Evolutionary conservation across 192 early-diverging fungal species (phyloP), one percentile per base, ranked within the genome.

Genomic region (Coemansia sp.): DNA sequence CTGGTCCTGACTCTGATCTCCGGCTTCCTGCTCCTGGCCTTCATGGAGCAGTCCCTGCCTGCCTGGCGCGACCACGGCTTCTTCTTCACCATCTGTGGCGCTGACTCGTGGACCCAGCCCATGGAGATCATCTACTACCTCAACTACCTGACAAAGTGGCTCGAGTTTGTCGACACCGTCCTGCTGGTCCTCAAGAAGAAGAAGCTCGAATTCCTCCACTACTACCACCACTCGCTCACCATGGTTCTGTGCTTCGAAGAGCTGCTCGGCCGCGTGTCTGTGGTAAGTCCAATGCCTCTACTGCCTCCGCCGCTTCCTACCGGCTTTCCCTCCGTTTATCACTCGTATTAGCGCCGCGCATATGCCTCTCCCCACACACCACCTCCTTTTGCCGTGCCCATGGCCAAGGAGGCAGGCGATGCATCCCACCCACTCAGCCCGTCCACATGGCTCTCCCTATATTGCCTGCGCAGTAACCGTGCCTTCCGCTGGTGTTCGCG

Each of bases 61-160:
- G 85, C 81, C 31, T 47, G 87, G 33, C 69, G 62, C 55, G 65
- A 77, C 22, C 64, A 86, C 25, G 90, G 90, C 34, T 56, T 90
- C 17, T 81, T 86, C 60, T 83, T 80, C 40, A 77, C 84, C 18
- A 76, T 92, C 44, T 92, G 90, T 59, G 55, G 78, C 37, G 49
- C 72, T 14, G 67, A 79, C 54, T 83, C 80, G 53, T 89, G 82
- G 82, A 89, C 82, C 38, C 85, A 89, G 54, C 79, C 79, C 22
- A 78, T 94, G 46, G 88, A 92, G 56, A 53, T 88, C 41, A 52
- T 88, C 23, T 92, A 92, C 77, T 92, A 91, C 54, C 76, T 94
- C 54, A 94, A 94, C 74, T 94, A 93, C 60, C 78, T 92, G 38
- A 84, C 89, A 62, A 95, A 95, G 74, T 92, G 87, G 78, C 89